Evolutionary conservation across 1,139 yeast species (phyloP).

Genomic region (Debaryomyces sp.): DNA sequence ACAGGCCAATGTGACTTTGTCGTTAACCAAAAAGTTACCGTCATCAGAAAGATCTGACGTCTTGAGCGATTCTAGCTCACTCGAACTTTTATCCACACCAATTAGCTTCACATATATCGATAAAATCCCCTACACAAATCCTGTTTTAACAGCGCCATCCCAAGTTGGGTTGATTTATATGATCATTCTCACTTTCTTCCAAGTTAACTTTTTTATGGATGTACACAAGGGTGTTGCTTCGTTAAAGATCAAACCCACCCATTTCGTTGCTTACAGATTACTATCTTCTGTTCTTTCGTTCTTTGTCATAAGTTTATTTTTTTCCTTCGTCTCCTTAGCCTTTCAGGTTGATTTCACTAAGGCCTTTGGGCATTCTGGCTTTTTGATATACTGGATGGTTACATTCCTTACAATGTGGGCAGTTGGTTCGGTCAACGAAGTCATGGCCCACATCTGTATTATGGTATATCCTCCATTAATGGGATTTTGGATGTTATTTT

Average conservation of each 20-base stretch:
- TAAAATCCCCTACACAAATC: conserved; percentile 51
- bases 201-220: conserved; percentile 59
- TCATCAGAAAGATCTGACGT: conserved; percentile 14
- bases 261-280: conserved; percentile 35
- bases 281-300: conserved; percentile 32
- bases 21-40: conserved; percentile 5
- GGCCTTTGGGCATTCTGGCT: conserved; percentile 46
- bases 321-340: conserved; percentile 44
- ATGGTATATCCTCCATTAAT: conserved; percentile 39
- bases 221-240: conserved; percentile 51
- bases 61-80: conserved; percentile 17
- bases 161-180: conserved; percentile 79
- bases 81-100: conserved; percentile 32
- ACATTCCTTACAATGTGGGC: conserved; percentile 46
- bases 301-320: conserved; percentile 39
- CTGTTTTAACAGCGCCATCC: conserved; percentile 61
- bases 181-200: conserved; percentile 64
- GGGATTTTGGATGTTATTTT: conserved; percentile 47
- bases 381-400: conserved; percentile 48
- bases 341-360: conserved; percentile 44
- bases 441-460: conserved; percentile 35
- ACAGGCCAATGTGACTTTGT: conserved; percentile 12
- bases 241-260: conserved; percentile 30
- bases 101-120: conserved; percentile 46
- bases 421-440: conserved; percentile 46